Conservation (phyloP, 1,284 basidiomycete species). For the Austroboletus novae-zelandiae region DNA sequence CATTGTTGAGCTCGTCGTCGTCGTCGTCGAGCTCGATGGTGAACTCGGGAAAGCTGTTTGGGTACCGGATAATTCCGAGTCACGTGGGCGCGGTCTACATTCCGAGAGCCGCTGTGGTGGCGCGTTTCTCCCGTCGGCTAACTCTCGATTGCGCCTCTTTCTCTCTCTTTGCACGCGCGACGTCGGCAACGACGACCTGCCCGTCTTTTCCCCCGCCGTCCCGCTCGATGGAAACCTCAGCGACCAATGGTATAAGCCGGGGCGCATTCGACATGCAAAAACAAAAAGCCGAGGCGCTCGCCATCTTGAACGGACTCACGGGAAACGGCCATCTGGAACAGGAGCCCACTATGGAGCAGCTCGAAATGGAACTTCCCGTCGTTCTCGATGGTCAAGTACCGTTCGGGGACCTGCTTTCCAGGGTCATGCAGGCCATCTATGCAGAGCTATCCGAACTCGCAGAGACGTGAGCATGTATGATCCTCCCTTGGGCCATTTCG, state of each 20-base stretch:
- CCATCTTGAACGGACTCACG: slow-evolving; percentile 28
- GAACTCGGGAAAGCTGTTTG: neutral
- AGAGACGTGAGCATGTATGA: slow-evolving; percentile 66
- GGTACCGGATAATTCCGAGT: slow-evolving; percentile 20
- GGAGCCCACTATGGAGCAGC: slow-evolving; percentile 49
- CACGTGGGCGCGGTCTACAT: neutral
- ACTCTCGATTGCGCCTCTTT: neutral
- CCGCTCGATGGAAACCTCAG: slow-evolving; percentile 14
- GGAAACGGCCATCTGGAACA: slow-evolving; percentile 37
- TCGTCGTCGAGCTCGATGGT: neutral
- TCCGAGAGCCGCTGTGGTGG: slow-evolving; percentile 12
- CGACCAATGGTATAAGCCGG: slow-evolving; percentile 15
- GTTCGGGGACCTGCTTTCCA: slow-evolving; percentile 72
- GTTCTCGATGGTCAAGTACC: slow-evolving; percentile 75
- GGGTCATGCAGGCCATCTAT: slow-evolving; percentile 78
- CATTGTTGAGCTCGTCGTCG: slow-evolving; percentile 14
- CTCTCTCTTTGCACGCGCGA: neutral
- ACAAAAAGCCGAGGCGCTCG: slow-evolving; percentile 31
- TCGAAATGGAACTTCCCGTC: slow-evolving; percentile 74
- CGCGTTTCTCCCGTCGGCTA: slow-evolving; percentile 14
- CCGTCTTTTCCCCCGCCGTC: neutral
- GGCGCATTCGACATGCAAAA: slow-evolving; percentile 26
- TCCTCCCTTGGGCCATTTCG: neutral
- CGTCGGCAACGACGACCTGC: slow-evolving; percentile 2
- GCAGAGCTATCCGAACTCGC: slow-evolving; percentile 80